A percentile compares a stretch with the other conserved stretches of the same genome.
phyloP scores from a whole-genome alignment of 2,329 filamentous ascomycete species.

The Sporothrix sp. region DNA sequence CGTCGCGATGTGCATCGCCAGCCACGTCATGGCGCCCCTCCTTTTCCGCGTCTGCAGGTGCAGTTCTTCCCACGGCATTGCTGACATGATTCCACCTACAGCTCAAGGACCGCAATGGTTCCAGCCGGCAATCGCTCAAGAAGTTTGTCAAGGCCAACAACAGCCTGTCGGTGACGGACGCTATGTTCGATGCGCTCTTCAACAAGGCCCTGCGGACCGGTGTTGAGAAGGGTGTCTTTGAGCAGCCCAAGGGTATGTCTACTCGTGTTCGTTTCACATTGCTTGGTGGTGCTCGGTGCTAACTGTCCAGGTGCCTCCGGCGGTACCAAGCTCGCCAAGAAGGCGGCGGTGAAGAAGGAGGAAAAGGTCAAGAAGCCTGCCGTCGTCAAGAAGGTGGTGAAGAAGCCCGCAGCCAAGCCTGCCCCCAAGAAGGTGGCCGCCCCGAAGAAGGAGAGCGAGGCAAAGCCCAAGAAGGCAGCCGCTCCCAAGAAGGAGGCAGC shows the following conservation, averaged over 20 bases:
- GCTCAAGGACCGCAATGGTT: conserved; percentile 55
- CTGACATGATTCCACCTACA: conserved; percentile 25
- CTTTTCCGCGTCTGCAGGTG: too few relatives aligned
- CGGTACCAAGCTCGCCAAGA: conserved; percentile 87
- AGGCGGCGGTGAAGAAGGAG: conserved; percentile 36
- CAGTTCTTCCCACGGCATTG: too few relatives aligned
- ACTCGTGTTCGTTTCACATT: background rate
- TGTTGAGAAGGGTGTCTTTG: conserved; percentile 78
- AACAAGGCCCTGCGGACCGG: conserved; percentile 75
- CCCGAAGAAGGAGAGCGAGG: conserved; percentile 23
- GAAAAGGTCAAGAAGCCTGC: conserved; percentile 24
- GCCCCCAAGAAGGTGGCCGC: conserved; percentile 30
- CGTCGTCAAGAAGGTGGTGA: conserved; percentile 27
- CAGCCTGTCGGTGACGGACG: conserved; percentile 35
- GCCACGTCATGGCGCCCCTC: conserved; percentile 13
- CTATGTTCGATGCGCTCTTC: conserved; percentile 63
- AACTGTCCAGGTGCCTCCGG: conserved; percentile 61
- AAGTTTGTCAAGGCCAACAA: conserved; percentile 51
- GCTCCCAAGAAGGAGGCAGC: conserved; percentile 26
- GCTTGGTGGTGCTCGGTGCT: background rate
- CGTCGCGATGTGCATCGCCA: conserved; percentile 8
- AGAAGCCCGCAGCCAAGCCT: conserved; percentile 27
- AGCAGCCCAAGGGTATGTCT: conserved; percentile 77
- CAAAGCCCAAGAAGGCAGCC: conserved; percentile 23
- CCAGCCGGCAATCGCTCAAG: conserved; percentile 52